These are phyloP conservation scores for Termitomyces sp. DNA, from an alignment of 768 basidiomycete genomes.

Conservation along the genomic window DNA sequence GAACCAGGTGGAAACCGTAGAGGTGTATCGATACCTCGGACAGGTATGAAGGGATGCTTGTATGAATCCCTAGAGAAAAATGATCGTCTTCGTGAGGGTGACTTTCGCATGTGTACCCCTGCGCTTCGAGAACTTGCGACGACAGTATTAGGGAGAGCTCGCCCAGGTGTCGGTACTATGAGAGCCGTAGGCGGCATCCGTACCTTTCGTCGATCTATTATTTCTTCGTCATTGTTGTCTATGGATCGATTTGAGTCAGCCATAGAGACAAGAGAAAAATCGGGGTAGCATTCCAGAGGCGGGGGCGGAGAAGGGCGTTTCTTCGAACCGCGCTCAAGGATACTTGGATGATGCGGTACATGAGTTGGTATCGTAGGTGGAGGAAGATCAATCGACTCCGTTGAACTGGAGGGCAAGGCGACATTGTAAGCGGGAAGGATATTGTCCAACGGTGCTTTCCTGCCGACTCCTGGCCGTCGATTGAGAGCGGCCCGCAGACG, in stretches of 20 bases:
- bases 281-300: conserved; percentile 10
- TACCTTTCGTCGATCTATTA: conserved; percentile 6
- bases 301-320: conserved; percentile 18
- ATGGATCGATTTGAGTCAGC: conserved; percentile 5
- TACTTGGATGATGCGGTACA: conserved; percentile 28
- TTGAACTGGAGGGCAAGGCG: conserved; percentile 16
- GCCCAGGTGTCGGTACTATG: conserved; percentile 16
- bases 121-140: conserved; percentile 18
- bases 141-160: conserved; percentile 17
- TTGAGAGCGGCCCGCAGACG: conserved; percentile 14
- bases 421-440: conserved; percentile 15
- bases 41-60: conserved; percentile 33
- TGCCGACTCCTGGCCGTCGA: conserved; percentile 9
- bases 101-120: conserved; percentile 19
- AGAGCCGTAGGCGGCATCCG: conserved; percentile 19
- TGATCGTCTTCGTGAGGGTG: conserved; percentile 24
- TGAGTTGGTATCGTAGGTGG: conserved; percentile 21
- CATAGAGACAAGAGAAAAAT: conserved; percentile 9
- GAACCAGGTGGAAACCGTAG: conserved; percentile 19
- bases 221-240: conserved; percentile 3
- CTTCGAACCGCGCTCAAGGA: conserved; percentile 25
- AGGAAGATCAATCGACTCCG: conserved; percentile 22
- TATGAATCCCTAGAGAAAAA: conserved; percentile 24
- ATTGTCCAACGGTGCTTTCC: conserved; percentile 8
- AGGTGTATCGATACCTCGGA: conserved; percentile 23